Conservation (phyloP, 164 flowering plant species). For the Magnolia sinica region DNA sequence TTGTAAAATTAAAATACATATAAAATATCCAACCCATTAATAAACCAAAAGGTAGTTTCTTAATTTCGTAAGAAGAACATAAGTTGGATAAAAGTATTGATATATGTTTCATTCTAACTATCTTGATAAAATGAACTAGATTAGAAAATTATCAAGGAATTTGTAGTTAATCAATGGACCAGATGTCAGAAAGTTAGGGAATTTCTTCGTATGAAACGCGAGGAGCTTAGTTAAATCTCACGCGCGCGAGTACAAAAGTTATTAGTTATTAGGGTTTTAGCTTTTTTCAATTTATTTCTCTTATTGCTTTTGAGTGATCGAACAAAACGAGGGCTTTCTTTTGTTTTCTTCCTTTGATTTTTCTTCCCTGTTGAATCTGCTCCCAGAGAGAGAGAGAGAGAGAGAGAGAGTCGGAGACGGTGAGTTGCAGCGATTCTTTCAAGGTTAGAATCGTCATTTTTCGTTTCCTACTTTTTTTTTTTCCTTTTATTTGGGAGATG, state of each 20-base stretch:
- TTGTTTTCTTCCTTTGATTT: not conserved
- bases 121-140: too few species aligned
- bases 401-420: not conserved
- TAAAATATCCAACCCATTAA: too few species aligned
- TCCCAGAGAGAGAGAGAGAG: not conserved
- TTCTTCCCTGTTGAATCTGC: not conserved
- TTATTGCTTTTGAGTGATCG: constrained; percentile 5
- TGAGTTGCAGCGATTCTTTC: not conserved
- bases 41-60: too few species aligned
- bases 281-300: constrained; percentile 16
- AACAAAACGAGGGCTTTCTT: not conserved
- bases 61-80: too few species aligned
- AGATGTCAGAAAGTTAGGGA: not conserved
- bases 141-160: too few species aligned
- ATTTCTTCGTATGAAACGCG: not conserved
- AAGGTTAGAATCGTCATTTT: not conserved
- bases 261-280: not conserved
- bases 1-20: too few species aligned
- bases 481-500: too few species aligned
- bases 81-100: too few species aligned
- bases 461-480: too few species aligned
- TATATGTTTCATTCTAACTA: too few species aligned
- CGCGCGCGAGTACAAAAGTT: not conserved
- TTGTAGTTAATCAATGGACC: too few species aligned
- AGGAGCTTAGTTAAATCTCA: not conserved